Base-by-base conservation (phyloP, 139 green algal species). In the Chlorella vulgaris region DNA sequence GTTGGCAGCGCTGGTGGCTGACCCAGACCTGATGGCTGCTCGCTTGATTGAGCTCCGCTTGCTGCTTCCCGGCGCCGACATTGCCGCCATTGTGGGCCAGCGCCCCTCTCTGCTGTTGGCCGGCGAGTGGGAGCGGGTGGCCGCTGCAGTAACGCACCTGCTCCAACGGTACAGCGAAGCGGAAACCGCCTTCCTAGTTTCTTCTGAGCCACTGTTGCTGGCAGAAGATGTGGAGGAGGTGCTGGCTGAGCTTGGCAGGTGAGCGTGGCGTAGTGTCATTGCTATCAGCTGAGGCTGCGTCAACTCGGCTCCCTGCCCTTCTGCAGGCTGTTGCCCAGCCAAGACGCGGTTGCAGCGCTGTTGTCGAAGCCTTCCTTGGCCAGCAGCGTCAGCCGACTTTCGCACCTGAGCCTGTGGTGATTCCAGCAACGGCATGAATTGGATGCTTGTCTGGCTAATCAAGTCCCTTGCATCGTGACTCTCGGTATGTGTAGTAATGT, bases 401-500 rank as follows among this genome's bases (percentile, higher is more conserved):
- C 7, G 4, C 43, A 81, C 50, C 47, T 84, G 28, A 79, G 66
- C 79, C 74, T 84, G 5, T 84, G 79, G 79, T 84, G 53, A 42
- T n/a, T n/a, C 55, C 55, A 65, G 55, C 55, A 65, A 5, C 47
- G 47, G 15, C 13, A 10, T 10, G 47, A 55, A 55, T 55, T 55
- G 47, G n/a, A n/a, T n/a, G n/a, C n/a, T n/a, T n/a, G n/a, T n/a
- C n/a, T n/a, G n/a, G n/a, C n/a, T n/a, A n/a, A n/a, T n/a, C n/a
- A n/a, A n/a, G n/a, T n/a, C n/a, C n/a, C n/a, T 15, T 58, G 47
- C 15, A 58, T 58, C 47, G 10, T 24, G 47, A 58, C 10, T 15
- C 13, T 58, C 10, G 47, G 10, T 15, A 58, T 58, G 47, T 58
- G 47, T 58, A 24, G 10, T 15, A 58, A 15, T 58, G 47, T n/a